Evolutionary conservation across 2,329 filamentous ascomycete species (phyloP).

Genomic region (Hyphodiscus sp.): DNA sequence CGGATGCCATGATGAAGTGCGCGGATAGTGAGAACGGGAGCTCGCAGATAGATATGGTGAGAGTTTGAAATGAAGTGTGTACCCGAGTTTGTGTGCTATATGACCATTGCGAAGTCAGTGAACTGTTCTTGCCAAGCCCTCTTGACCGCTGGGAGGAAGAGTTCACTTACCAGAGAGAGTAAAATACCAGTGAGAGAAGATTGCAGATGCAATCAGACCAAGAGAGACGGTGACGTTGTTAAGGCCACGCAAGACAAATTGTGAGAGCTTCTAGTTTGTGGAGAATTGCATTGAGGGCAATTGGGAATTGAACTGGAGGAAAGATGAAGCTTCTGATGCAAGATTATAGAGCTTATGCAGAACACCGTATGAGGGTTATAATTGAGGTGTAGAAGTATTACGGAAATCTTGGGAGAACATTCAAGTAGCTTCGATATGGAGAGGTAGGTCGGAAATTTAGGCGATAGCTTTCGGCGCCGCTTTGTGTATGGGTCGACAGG

Average conservation of each 20-base stretch:
- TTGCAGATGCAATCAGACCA: slow-evolving; percentile 9
- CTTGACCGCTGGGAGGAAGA: neutral
- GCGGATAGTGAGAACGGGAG: neutral
- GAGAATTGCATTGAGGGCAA: slow-evolving; percentile 24
- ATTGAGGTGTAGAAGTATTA: neutral
- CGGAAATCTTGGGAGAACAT: neutral
- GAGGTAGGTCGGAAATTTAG: neutral
- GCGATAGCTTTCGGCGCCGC: neutral
- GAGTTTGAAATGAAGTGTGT: slow-evolving; percentile 1
- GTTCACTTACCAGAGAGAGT: slow-evolving; percentile 14
- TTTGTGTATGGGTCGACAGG: neutral
- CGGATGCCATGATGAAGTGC: slow-evolving; percentile 23
- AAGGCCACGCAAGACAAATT: slow-evolving; percentile 25
- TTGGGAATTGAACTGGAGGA: slow-evolving; percentile 4
- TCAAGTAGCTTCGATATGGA: neutral
- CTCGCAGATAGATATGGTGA: neutral
- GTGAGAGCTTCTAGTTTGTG: slow-evolving; percentile 16
- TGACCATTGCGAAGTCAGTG: neutral
- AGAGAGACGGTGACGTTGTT: slow-evolving; percentile 13
- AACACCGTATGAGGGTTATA: slow-evolving; percentile 8
- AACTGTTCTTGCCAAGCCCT: neutral
- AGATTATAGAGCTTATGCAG: slow-evolving; percentile 14
- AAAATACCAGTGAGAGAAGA: slow-evolving; percentile 6
- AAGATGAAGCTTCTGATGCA: slow-evolving; percentile 5
- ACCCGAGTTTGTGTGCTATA: neutral